Evolutionary conservation across 345 rosid species (phyloP), one percentile per base, ranked within the genome.

Genomic region (Brassica nigra): DNA sequence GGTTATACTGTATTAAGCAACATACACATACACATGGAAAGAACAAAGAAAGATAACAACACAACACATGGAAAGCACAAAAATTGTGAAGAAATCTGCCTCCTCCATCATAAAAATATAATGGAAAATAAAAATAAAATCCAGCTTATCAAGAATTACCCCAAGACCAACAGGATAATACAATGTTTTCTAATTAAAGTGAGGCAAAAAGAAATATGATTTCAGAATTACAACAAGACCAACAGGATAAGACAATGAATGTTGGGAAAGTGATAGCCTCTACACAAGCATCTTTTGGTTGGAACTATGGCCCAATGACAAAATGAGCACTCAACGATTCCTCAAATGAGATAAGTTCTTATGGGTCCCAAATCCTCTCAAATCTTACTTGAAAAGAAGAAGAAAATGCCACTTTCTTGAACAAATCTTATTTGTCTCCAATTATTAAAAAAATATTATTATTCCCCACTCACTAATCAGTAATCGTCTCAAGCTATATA

Each of bases 241-340:
- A 79, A 31, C 16, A 77, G 20, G 10, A 71, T 63, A 72, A 18
- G 66, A 42, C 54, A 42, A 14, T 72, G 37, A 42, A 14, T 72
- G 52, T 66, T 58, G 54, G 76, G 66, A 78, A 79, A 73, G 74
- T 59, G 58, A 44, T 14, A 44, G 72, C 65, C 82, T 77, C 74
- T 73, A 80, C 80, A 73, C 70, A 73, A 75, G 76, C 76, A 80
- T 80, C 72, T 70, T 75, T 58, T 80, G 78, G 72, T 75, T 55
- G 79, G 54, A 70, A 62, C 57, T 71, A 52, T 74, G 75, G 74
- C 68, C 73, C 44, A 68, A 18, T 34, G 65, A 71, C 49, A 75
- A 11, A 80, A 64, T 70, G 15, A 75, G n/a, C 83, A 80, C 83
- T 75, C 31, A 63, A 18, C 11, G 23, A 70, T 61, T 79, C 68